Evolutionary conservation across 176 grass and related monocot genomes (phyloP).

Genomic region (Ensete glaucum): DNA sequence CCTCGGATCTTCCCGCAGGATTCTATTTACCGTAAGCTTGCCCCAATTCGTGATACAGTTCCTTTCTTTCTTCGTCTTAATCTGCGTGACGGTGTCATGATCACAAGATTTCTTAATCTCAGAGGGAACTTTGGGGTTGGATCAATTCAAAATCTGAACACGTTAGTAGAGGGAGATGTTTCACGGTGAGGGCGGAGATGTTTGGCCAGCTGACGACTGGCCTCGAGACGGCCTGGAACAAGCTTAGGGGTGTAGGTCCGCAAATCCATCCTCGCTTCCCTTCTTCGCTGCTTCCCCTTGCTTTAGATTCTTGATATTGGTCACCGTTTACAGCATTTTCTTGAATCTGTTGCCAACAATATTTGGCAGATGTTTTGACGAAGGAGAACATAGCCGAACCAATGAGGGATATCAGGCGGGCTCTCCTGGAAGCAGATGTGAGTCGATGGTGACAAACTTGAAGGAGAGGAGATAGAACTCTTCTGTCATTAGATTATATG

Average conservation of each 20-base stretch:
- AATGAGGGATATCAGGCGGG: conserved; percentile 95
- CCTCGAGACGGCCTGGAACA: conserved; percentile 97
- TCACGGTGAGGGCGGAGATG: conserved; percentile 84
- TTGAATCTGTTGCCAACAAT: too few relatives aligned
- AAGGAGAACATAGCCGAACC: conserved; percentile 92
- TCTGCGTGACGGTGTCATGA: neutral
- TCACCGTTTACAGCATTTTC: too few relatives aligned
- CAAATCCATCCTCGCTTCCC: neutral
- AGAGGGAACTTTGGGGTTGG: conserved; percentile 25
- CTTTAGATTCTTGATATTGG: neutral
- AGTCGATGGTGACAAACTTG: conserved; percentile 24
- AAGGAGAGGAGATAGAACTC: neutral
- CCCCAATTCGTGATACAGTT: neutral
- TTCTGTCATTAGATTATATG: neutral
- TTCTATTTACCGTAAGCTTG: conserved; percentile 31
- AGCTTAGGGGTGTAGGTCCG: conserved; percentile 66
- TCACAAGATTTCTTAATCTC: neutral
- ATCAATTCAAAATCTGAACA: conserved; percentile 15
- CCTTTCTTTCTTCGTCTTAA: neutral
- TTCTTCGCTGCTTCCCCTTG: neutral
- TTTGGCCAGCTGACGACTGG: conserved; percentile 89
- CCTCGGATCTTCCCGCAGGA: conserved; percentile 14
- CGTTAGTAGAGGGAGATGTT: conserved; percentile 8
- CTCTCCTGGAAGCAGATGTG: conserved; percentile 95
- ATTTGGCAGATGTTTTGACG: conserved; percentile 52